Percentiles rank a stretch among this genome's conserved stretches.
Conservation (phyloP, 2,329 filamentous ascomycete genomes). For the Fusarium poae region DNA sequence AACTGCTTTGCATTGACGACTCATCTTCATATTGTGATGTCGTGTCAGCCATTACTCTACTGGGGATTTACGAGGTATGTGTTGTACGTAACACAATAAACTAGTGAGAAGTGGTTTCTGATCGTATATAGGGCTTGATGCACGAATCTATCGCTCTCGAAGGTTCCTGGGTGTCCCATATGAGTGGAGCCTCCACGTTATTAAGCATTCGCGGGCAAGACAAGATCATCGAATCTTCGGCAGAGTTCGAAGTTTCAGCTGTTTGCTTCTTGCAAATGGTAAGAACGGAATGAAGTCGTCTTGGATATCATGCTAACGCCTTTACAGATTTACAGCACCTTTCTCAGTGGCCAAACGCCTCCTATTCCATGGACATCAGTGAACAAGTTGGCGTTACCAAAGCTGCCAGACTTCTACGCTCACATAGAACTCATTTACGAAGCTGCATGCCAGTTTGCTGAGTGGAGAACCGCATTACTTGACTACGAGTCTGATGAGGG, state of each 20-base stretch:
- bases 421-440: background rate
- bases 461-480: background rate
- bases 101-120: background rate
- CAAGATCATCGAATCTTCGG: background rate
- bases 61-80: background rate
- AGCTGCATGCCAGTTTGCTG: background rate
- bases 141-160: background rate
- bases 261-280: background rate
- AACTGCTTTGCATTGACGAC: background rate
- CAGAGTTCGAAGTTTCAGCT: background rate
- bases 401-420: background rate
- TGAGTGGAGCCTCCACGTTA: background rate
- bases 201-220: background rate
- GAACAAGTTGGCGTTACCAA: background rate
- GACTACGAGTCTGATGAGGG: background rate
- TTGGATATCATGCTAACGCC: background rate
- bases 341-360: background rate
- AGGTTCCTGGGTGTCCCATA: background rate
- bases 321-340: background rate
- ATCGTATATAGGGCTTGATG: background rate
- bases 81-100: background rate
- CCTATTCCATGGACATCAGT: background rate
- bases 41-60: background rate
- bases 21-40: conserved; percentile 1
- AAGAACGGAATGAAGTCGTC: fast-evolving